phyloP scores from a whole-genome alignment of 768 basidiomycete genomes.

The Boletus subparvulus region DNA sequence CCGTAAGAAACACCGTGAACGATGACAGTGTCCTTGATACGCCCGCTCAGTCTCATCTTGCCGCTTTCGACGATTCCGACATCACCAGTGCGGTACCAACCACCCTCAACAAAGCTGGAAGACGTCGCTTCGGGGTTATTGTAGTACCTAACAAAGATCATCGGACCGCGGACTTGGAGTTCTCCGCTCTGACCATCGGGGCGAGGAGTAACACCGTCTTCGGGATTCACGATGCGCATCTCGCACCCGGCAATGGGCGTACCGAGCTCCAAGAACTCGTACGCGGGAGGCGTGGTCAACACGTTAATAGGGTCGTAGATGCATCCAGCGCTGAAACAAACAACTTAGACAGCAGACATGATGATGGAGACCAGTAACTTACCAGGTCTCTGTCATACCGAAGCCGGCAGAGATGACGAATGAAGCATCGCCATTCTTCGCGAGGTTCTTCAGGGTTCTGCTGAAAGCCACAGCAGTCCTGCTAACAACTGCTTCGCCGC shows the following conservation, averaged over 20 bases:
- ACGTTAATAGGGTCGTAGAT: conserved; percentile 37
- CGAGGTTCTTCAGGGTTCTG: conserved; percentile 29
- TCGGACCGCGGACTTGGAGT: conserved; percentile 42
- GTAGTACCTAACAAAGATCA: conserved; percentile 45
- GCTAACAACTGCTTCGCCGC: conserved; percentile 41
- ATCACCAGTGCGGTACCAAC: conserved; percentile 65
- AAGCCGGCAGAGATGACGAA: conserved; percentile 35
- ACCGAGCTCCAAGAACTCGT: conserved; percentile 42
- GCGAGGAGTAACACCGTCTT: conserved; percentile 27
- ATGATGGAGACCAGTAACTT: conserved; percentile 3
- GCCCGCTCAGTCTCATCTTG: conserved; percentile 38
- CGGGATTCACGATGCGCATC: conserved; percentile 36
- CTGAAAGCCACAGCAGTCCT: conserved; percentile 39
- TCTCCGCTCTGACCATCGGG: conserved; percentile 36
- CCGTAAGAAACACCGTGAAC: conserved; percentile 46
- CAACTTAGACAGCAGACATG: not conserved
- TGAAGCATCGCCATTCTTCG: conserved; percentile 28
- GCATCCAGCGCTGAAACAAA: conserved; percentile 33
- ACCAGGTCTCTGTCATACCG: conserved; percentile 43
- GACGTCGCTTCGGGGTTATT: conserved; percentile 47
- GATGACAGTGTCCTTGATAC: conserved; percentile 44
- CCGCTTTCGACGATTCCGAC: conserved; percentile 39
- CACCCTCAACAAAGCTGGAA: conserved; percentile 45
- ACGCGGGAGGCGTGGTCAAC: conserved; percentile 8
- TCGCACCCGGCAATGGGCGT: conserved; percentile 30